Conservation (phyloP, 2,329 filamentous ascomycete species). For the Gaeumannomyces tritici region DNA sequence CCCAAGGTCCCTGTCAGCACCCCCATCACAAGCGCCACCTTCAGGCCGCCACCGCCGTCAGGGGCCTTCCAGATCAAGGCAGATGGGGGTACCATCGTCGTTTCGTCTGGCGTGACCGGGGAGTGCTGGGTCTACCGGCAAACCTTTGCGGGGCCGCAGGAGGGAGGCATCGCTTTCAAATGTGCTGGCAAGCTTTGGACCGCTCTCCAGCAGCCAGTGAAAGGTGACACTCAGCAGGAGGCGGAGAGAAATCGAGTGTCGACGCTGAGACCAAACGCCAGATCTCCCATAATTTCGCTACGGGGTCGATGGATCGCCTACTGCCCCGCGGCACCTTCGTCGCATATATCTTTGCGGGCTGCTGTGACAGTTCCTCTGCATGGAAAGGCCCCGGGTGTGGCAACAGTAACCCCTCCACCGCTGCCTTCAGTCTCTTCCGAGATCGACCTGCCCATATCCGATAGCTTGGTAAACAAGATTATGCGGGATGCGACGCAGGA, state of each 20-base stretch:
- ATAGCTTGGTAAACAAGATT: conserved; percentile 65
- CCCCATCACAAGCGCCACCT: conserved; percentile 51
- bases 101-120: conserved; percentile 75
- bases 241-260: conserved; percentile 28
- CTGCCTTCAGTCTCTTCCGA: conserved; percentile 57
- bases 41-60: conserved; percentile 58
- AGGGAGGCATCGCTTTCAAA: conserved; percentile 34
- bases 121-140: conserved; percentile 74
- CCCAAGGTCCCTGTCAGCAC: conserved; percentile 51
- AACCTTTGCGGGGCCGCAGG: conserved; percentile 25
- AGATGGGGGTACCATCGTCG: conserved; percentile 59
- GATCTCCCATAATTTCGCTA: conserved; percentile 58
- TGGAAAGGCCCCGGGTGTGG: conserved; percentile 45
- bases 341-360: conserved; percentile 60
- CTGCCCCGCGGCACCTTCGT: conserved; percentile 62
- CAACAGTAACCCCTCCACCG: conserved; percentile 57
- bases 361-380: conserved; percentile 46
- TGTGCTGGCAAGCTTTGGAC: conserved; percentile 94
- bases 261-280: conserved; percentile 31
- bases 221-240: conserved; percentile 36
- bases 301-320: conserved; percentile 70
- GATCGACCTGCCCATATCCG: conserved; percentile 62
- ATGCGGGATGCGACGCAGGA: conserved; percentile 74
- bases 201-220: conserved; percentile 55
- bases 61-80: conserved; percentile 68